These are phyloP conservation scores for Carex kokanica DNA, from an alignment of 176 grass and related monocot species.

Conservation along the genomic window DNA sequence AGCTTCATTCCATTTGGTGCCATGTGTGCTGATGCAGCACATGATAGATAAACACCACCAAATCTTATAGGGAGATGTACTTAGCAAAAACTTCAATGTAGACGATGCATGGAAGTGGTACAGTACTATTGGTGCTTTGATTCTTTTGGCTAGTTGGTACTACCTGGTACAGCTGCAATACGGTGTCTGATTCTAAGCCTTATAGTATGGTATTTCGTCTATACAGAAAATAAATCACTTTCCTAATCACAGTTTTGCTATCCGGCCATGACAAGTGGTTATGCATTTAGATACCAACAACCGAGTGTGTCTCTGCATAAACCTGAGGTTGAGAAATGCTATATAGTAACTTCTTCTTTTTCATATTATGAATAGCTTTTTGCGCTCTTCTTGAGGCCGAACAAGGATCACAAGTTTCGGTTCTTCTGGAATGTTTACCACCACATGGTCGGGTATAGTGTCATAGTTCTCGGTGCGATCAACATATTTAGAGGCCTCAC, in stretches of 20 bases:
- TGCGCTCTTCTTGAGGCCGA: constrained; percentile 70
- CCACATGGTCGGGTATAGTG: constrained; percentile 61
- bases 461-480: constrained; percentile 66
- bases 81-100: not conserved
- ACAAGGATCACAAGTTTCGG: constrained; percentile 59
- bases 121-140: not conserved
- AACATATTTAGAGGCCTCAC: constrained; percentile 83
- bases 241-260: not conserved
- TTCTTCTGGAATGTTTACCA: constrained; percentile 75
- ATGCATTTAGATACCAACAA: not conserved
- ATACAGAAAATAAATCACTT: not conserved
- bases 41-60: not conserved
- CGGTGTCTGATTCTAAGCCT: not conserved
- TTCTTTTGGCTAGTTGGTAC: not conserved
- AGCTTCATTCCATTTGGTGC: not conserved
- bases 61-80: not conserved
- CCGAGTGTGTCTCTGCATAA: not conserved
- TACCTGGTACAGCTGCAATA: not conserved
- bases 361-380: constrained; percentile 42
- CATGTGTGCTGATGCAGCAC: not conserved
- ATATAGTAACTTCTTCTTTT: not conserved
- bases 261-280: not conserved
- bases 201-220: not conserved
- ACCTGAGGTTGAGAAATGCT: not conserved
- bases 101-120: not conserved